A percentile compares a stretch with the other conserved stretches of the same genome.
phyloP scores from a whole-genome alignment of 352 stramenopile genomes.

The Phytophthora syringae region DNA sequence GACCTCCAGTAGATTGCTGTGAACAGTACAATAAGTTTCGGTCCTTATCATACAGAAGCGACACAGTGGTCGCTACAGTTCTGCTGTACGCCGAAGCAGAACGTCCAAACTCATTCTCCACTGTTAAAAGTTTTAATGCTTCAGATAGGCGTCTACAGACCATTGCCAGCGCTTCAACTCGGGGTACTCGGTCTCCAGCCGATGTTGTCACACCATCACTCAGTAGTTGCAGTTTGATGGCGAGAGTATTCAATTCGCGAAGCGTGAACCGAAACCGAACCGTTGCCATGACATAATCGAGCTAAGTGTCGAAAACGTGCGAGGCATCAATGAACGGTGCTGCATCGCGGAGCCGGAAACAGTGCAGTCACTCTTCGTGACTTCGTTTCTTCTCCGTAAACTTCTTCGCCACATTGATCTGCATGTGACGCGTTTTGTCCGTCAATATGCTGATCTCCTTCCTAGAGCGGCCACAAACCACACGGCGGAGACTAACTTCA shows the following conservation, averaged over 20 bases:
- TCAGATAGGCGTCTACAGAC: background rate
- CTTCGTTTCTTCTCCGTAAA: no score
- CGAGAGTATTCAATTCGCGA: background rate
- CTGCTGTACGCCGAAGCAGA: background rate
- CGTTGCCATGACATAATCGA: background rate
- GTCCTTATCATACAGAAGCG: background rate
- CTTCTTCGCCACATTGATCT: no score
- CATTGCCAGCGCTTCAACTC: background rate
- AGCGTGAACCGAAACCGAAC: background rate
- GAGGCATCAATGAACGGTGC: background rate
- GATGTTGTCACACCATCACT: background rate
- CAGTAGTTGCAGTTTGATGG: background rate
- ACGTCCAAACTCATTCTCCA: background rate
- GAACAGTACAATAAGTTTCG: constrained; percentile 1
- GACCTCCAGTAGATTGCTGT: background rate
- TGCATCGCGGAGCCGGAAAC: background rate
- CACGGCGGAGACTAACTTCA: no score
- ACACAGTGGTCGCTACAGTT: background rate
- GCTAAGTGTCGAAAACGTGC: background rate
- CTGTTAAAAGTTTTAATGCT: background rate
- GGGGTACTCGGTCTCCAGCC: background rate
- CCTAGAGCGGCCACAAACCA: no score
- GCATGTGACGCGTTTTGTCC: no score
- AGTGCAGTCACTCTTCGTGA: background rate
- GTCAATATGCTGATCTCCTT: no score